Percentiles rank a stretch among this genome's conserved stretches.
phyloP scores from a whole-genome alignment of 2,329 filamentous ascomycete species.

The Claviceps sp. region DNA sequence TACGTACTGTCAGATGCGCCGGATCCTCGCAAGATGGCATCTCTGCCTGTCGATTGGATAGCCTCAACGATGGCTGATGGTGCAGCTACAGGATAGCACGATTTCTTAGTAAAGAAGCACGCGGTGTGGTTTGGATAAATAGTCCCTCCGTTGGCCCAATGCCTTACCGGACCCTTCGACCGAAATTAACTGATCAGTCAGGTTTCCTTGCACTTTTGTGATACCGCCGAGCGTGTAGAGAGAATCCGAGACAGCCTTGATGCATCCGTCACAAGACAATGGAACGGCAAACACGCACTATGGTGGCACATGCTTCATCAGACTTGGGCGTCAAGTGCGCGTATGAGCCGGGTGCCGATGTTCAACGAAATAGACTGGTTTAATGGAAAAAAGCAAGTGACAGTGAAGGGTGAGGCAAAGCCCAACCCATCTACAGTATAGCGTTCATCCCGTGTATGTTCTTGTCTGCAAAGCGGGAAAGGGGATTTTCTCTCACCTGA shows the following conservation, averaged over 20 bases:
- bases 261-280: constrained; percentile 79
- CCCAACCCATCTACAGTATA: not conserved
- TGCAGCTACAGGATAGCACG: constrained; percentile 39
- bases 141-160: constrained; percentile 20
- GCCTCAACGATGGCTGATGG: constrained; percentile 81
- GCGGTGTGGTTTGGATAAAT: not conserved
- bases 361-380: too few species aligned
- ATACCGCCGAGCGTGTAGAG: constrained; percentile 69
- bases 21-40: constrained; percentile 86
- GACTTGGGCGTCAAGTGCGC: constrained; percentile 4
- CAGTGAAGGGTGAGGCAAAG: not conserved
- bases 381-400: not conserved
- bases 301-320: constrained; percentile 23
- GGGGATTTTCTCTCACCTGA: constrained; percentile 21
- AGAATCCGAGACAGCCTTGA: constrained; percentile 71
- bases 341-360: not conserved
- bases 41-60: constrained; percentile 79
- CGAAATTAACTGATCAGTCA: constrained; percentile 71
- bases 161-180: constrained; percentile 66
- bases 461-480: not conserved
- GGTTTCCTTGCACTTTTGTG: constrained; percentile 66
- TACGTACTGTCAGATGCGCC: constrained; percentile 70
- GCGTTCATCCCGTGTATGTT: not conserved
- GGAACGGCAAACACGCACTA: constrained; percentile 92
- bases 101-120: not conserved